Conservation (phyloP, 768 basidiomycete genomes). For the Hysterangium stoloniferum region DNA sequence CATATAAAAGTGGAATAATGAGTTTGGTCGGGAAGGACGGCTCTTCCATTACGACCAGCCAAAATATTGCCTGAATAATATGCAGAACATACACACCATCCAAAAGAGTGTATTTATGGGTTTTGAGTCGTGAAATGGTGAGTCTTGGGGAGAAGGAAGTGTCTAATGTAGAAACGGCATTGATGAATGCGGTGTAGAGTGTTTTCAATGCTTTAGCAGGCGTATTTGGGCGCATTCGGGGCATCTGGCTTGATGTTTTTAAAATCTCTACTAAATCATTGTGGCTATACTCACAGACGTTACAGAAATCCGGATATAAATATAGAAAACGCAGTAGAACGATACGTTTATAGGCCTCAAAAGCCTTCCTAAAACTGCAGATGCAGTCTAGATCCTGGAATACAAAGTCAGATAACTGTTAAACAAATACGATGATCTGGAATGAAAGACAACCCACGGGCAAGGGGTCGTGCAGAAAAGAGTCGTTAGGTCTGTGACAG, state of each 20-base stretch:
- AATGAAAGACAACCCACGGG: too few species aligned
- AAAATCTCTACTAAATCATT: too few species aligned
- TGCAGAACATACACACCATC: conserved; percentile 65
- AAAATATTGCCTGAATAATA: conserved; percentile 53
- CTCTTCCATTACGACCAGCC: conserved; percentile 63
- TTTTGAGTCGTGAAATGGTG: conserved; percentile 50
- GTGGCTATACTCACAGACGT: too few species aligned
- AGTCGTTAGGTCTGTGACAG: too few species aligned
- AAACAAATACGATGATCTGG: too few species aligned
- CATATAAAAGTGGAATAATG: conserved; percentile 65
- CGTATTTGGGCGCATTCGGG: conserved; percentile 8
- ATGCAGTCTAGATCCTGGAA: too few species aligned
- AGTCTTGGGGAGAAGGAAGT: conserved; percentile 66
- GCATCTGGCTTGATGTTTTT: conserved; percentile 1
- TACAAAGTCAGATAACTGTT: too few species aligned
- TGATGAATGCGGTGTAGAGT: conserved; percentile 40
- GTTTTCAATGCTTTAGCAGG: conserved; percentile 14
- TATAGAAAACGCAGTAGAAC: too few species aligned
- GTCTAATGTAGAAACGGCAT: conserved; percentile 63
- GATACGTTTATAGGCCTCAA: too few species aligned
- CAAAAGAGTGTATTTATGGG: conserved; percentile 45
- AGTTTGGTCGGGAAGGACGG: conserved; percentile 72
- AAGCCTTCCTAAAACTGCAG: too few species aligned
- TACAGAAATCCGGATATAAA: too few species aligned
- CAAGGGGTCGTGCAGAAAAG: too few species aligned